A percentile compares a stretch with the other conserved stretches of the same genome.
Conservation (phyloP, 2,329 filamentous ascomycete species). For the Pseudogymnoascus sp. region DNA sequence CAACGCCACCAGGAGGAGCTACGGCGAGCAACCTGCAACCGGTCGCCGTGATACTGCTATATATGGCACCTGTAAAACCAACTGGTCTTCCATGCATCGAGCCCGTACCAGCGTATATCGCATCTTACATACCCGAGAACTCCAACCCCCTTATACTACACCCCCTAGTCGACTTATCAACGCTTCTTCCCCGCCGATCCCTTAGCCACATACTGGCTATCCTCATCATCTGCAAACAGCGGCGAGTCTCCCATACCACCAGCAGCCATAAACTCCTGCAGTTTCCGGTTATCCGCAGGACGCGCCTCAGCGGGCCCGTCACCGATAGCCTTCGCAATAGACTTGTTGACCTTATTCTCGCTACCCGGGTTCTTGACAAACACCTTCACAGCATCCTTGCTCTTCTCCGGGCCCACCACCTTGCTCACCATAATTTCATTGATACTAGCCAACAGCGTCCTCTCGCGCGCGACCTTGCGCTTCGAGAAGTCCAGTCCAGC, state of each 20-base stretch:
- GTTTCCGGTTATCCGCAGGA: slow-evolving; percentile 58
- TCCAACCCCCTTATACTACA: not conserved
- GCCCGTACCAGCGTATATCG: slow-evolving; percentile 4
- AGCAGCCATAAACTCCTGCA: slow-evolving; percentile 72
- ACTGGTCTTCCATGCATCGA: not conserved
- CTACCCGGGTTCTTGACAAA: slow-evolving; percentile 60
- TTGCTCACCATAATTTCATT: slow-evolving; percentile 62
- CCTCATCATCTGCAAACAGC: slow-evolving; percentile 58
- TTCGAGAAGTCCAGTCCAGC: slow-evolving; percentile 73
- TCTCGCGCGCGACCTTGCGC: slow-evolving; percentile 69
- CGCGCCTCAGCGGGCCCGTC: slow-evolving; percentile 43
- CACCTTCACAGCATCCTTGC: slow-evolving; percentile 58
- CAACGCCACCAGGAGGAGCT: slow-evolving; percentile 6
- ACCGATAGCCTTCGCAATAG: slow-evolving; percentile 25
- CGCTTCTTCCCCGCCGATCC: not conserved
- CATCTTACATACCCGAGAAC: not conserved
- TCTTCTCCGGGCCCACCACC: slow-evolving; percentile 34
- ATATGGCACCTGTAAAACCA: not conserved
- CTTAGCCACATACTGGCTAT: slow-evolving; percentile 36
- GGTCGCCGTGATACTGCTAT: not conserved
- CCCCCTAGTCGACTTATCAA: not conserved
- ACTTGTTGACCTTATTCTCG: slow-evolving; percentile 36
- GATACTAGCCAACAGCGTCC: slow-evolving; percentile 74
- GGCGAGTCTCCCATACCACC: slow-evolving; percentile 79
- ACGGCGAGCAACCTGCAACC: not conserved